phyloP scores from a whole-genome alignment of 805 yeast species.

The Wickerhamiella shivajii region DNA sequence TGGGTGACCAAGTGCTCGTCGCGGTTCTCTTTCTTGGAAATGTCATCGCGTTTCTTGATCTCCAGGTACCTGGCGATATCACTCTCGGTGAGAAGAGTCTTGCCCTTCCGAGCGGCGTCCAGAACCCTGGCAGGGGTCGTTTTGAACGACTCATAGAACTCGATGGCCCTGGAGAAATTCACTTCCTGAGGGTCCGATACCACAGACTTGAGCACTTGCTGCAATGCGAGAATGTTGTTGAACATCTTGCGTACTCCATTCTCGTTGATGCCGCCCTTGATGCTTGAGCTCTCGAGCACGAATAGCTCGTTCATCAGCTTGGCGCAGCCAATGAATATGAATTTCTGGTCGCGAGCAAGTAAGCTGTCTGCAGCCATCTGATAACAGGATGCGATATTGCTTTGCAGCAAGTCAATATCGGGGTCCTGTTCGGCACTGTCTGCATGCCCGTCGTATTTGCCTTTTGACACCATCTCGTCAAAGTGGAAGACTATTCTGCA shows the following conservation, averaged over 20 bases:
- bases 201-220: slow-evolving; percentile 52
- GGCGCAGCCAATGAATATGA: slow-evolving; percentile 36
- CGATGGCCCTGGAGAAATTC: slow-evolving; percentile 37
- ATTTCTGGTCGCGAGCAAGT: slow-evolving; percentile 19
- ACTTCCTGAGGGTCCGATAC: slow-evolving; percentile 37
- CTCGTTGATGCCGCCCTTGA: slow-evolving; percentile 34
- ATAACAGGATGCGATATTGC: slow-evolving; percentile 34
- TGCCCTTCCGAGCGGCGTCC: slow-evolving; percentile 15
- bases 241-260: slow-evolving; percentile 46
- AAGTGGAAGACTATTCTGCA: slow-evolving; percentile 39
- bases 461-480: slow-evolving; percentile 33
- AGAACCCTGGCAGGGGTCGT: slow-evolving; percentile 16
- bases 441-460: slow-evolving; percentile 36
- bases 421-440: slow-evolving; percentile 50
- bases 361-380: slow-evolving; percentile 28
- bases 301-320: slow-evolving; percentile 36
- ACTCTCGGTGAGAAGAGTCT: slow-evolving; percentile 12
- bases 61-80: slow-evolving; percentile 14
- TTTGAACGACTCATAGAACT: slow-evolving; percentile 34
- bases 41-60: slow-evolving; percentile 12
- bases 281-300: slow-evolving; percentile 37
- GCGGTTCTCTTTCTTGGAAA: slow-evolving; percentile 3
- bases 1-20: slow-evolving; percentile 6
- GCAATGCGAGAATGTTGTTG: slow-evolving; percentile 48
- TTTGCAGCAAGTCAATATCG: slow-evolving; percentile 36